Conservation (phyloP, 352 stramenopile species). For the Achlya hypogyna region DNA sequence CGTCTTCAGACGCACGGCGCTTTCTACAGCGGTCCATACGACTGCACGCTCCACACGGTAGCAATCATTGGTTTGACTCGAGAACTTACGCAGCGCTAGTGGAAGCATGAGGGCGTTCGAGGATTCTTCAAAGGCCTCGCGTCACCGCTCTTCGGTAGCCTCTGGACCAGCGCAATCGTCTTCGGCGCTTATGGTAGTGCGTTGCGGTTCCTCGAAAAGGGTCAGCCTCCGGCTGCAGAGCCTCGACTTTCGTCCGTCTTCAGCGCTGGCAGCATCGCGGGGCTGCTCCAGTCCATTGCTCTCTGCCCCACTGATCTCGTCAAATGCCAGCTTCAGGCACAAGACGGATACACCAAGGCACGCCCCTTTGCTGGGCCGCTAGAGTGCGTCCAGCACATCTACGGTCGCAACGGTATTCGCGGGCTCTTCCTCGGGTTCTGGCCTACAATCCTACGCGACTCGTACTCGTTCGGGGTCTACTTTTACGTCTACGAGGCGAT, state of each 20-base stretch:
- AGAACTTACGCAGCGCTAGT: slow-evolving; percentile 21
- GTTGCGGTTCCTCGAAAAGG: slow-evolving; percentile 26
- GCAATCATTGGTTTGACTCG: neutral
- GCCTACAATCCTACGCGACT: slow-evolving; percentile 62
- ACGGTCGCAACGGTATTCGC: slow-evolving; percentile 39
- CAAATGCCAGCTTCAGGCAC: slow-evolving; percentile 74
- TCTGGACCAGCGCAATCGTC: slow-evolving; percentile 81
- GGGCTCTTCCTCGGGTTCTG: slow-evolving; percentile 69
- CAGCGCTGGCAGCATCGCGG: slow-evolving; percentile 39
- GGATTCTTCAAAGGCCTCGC: slow-evolving; percentile 82
- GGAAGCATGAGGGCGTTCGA: slow-evolving; percentile 54
- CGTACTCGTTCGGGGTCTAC: slow-evolving; percentile 78
- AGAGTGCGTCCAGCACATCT: slow-evolving; percentile 72
- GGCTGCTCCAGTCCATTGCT: slow-evolving; percentile 67
- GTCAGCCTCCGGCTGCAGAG: neutral
- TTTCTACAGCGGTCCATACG: slow-evolving; percentile 42
- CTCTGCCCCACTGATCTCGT: slow-evolving; percentile 73
- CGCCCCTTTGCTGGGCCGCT: slow-evolving; percentile 54
- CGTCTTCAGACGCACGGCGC: slow-evolving; percentile 44
- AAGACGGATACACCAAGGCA: slow-evolving; percentile 20
- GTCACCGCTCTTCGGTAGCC: slow-evolving; percentile 71
- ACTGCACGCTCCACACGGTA: slow-evolving; percentile 40
- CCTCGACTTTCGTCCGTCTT: slow-evolving; percentile 62
- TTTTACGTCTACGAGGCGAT: slow-evolving; percentile 74
- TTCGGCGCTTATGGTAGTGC: slow-evolving; percentile 75